Evolutionary conservation across 176 grass and related monocot species (phyloP).

Genomic region (Hordeum marinum): DNA sequence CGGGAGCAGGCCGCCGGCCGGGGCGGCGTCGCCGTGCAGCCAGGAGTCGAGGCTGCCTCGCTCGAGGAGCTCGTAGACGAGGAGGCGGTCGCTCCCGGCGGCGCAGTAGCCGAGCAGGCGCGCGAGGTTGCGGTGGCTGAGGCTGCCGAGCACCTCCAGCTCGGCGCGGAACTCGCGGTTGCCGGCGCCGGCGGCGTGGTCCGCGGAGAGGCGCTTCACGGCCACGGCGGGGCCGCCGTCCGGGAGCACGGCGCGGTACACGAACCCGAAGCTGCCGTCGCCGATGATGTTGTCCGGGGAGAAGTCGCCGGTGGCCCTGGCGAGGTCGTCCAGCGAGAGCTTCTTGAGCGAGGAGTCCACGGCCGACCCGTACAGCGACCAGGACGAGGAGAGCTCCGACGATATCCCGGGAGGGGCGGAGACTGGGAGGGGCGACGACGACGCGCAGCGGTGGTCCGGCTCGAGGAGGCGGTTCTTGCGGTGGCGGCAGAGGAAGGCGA

Average conservation of each 20-base stretch:
- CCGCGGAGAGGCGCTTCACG: conserved; percentile 59
- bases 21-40: conserved; percentile 41
- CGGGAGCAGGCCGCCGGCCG: neutral
- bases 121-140: conserved; percentile 66
- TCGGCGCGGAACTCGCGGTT: conserved; percentile 84
- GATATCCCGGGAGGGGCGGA: neutral
- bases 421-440: neutral
- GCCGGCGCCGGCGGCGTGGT: conserved; percentile 48
- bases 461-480: neutral
- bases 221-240: conserved; percentile 47
- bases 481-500: conserved; percentile 40
- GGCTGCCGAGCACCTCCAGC: conserved; percentile 68
- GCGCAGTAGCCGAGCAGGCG: conserved; percentile 77
- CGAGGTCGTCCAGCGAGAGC: conserved; percentile 60
- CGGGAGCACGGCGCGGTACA: conserved; percentile 70
- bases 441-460: neutral
- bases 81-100: conserved; percentile 56
- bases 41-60: conserved; percentile 71
- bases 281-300: conserved; percentile 73
- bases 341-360: conserved; percentile 38
- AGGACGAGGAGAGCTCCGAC: neutral
- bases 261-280: conserved; percentile 90
- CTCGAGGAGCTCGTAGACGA: conserved; percentile 90
- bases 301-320: conserved; percentile 64
- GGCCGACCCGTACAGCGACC: conserved; percentile 1